Base-by-base conservation (phyloP, 2,329 filamentous ascomycete species). In the Beauveria australis region DNA sequence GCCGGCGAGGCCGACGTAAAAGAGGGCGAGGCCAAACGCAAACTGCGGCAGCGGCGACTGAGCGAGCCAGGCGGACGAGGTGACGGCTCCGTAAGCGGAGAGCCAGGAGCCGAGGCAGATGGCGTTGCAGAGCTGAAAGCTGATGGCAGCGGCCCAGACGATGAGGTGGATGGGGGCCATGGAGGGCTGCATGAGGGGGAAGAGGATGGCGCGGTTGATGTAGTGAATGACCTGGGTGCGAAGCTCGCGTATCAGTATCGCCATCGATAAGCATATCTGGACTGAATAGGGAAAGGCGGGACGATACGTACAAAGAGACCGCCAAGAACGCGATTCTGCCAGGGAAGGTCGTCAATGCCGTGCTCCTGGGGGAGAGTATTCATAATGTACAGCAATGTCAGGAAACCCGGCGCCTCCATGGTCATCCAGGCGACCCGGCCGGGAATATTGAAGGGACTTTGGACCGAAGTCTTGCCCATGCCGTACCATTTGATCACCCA, bases 401-500 rank as follows among this genome's bases (percentile, higher is more conserved):
- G 68, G 69, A 92, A 87, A 18, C 91, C 91, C 0, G 89, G 86
- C 16, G 83, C 77, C 74, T 99, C 94, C 91, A 97, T 97, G 2
- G 86, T 83, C 60, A 89, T 81, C 94, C 94, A 99, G 61, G 85
- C 92, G 64, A 91, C 78, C 67, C 89, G 90, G 63, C 94, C 94
- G 1, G 92, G 90, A n/a, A 97, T 74, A 75, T 99, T 99, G 71
- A 94, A 78, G 14, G 76, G 76, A 67, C 88, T 92, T 3, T 80
- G 70, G 19, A 86, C 81, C 3, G 91, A 96, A 3, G 92, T 96
- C 76, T 97, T 97, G 72, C 94, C 94, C 78, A 93, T 91, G 55
- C 90, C 90, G 73, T 97, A 94, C 82, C 85, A 96, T 60, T 84
- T 81, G n/a, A 81, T 76, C 60, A 87, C 62, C 87, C 89, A 95